phyloP scores from a whole-genome alignment of 345 rosid genomes.

The Rhizophora mangle region DNA sequence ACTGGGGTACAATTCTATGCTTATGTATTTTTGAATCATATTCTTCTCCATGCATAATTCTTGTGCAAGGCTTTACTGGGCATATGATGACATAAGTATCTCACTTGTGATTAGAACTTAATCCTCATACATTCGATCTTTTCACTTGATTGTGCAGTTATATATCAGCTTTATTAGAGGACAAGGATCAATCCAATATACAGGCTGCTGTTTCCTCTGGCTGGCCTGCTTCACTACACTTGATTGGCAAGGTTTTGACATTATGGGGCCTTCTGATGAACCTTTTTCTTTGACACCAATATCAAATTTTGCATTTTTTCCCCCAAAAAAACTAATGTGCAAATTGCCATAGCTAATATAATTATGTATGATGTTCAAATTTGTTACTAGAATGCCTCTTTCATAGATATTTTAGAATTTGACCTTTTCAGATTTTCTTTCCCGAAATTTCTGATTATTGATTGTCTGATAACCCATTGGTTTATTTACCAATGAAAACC shows the following conservation, averaged over 20 bases:
- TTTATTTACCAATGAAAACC: not conserved
- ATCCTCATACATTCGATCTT: not conserved
- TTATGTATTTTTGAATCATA: not conserved
- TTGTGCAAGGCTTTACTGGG: too few relatives aligned
- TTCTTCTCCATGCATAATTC: not conserved
- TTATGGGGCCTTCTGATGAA: not conserved
- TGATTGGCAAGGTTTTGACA: conserved; percentile 79
- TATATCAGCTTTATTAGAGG: conserved; percentile 75
- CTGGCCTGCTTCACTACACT: conserved; percentile 95
- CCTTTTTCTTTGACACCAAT: not conserved
- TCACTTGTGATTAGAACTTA: not conserved
- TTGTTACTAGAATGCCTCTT: not conserved
- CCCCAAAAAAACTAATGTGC: not conserved
- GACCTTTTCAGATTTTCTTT: not conserved
- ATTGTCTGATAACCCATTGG: not conserved
- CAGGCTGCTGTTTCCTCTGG: conserved; percentile 66
- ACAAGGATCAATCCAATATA: conserved; percentile 48
- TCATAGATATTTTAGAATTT: not conserved
- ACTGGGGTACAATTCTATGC: conserved; percentile 57
- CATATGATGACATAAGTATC: not conserved
- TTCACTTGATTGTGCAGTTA: conserved; percentile 45
- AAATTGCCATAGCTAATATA: conserved; percentile 7
- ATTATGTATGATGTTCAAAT: not conserved
- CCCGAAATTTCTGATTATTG: not conserved
- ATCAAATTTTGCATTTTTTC: not conserved